Evolutionary conservation across 108 stramenopile genomes (phyloP).

Genomic region (Aurantiochytrium sp.): DNA sequence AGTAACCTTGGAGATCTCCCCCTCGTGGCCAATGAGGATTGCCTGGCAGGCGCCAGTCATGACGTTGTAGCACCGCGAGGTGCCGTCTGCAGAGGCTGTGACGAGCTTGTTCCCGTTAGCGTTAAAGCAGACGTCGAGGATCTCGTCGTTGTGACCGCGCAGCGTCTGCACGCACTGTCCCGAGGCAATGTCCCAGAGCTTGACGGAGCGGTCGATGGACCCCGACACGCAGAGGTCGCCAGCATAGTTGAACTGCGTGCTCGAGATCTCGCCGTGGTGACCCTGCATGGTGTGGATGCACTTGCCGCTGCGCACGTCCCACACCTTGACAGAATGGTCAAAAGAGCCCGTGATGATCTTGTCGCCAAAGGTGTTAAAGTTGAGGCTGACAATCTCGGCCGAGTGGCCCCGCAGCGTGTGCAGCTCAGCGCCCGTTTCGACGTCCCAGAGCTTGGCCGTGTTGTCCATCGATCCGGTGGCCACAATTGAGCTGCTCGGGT

Average conservation of each 20-base stretch:
- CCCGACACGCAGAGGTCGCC: constrained; percentile 56
- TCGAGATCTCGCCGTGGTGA: constrained; percentile 61
- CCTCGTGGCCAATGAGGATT: constrained; percentile 66
- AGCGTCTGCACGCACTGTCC: constrained; percentile 63
- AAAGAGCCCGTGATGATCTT: constrained; percentile 61
- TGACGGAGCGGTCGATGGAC: constrained; percentile 59
- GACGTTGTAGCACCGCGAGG: constrained; percentile 62
- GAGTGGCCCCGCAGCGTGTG: constrained; percentile 65
- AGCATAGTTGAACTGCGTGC: constrained; percentile 54
- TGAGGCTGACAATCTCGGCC: constrained; percentile 62
- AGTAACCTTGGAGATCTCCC: constrained; percentile 63
- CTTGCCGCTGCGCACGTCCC: constrained; percentile 62
- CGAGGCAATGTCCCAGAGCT: constrained; percentile 60
- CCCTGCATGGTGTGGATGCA: constrained; percentile 59
- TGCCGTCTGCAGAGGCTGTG: constrained; percentile 64
- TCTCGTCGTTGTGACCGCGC: constrained; percentile 67
- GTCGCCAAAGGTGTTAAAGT: constrained; percentile 59
- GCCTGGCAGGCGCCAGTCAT: constrained; percentile 64
- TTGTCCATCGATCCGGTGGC: constrained; percentile 69
- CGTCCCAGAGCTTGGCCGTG: constrained; percentile 66
- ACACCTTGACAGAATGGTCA: constrained; percentile 64
- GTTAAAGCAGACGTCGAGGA: constrained; percentile 64
- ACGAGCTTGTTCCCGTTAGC: constrained; percentile 57
- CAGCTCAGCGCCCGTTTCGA: constrained; percentile 62
- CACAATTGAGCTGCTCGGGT: constrained; percentile 56